A percentile compares a stretch with the other conserved stretches of the same genome.
These are phyloP conservation scores for Mollisiaceae sp. DNA, from an alignment of 2,329 filamentous ascomycete species.

Conservation along the genomic window DNA sequence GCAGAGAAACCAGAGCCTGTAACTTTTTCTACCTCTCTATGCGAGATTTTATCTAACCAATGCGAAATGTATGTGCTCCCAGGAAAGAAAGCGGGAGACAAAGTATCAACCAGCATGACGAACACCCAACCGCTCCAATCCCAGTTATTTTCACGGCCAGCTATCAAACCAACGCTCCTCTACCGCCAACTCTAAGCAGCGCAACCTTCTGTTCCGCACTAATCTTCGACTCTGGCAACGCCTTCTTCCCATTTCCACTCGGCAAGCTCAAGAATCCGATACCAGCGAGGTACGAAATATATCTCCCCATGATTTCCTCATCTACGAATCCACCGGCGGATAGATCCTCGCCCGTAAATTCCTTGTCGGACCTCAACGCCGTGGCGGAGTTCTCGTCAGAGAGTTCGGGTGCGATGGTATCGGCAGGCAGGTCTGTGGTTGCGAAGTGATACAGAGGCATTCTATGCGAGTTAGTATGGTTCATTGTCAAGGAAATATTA, in stretches of 20 bases:
- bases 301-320: constrained; percentile 40
- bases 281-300: constrained; percentile 39
- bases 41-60: too few relatives aligned
- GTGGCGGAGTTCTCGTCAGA: constrained; percentile 69
- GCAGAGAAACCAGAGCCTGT: too few relatives aligned
- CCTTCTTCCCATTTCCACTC: constrained; percentile 3
- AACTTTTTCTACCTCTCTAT: too few relatives aligned
- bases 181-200: constrained; percentile 27
- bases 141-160: constrained; percentile 28
- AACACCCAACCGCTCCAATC: neutral
- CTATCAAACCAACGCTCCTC: constrained; percentile 24
- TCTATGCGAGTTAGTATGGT: constrained; percentile 26
- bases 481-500: neutral
- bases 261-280: constrained; percentile 40
- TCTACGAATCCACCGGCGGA: constrained; percentile 38
- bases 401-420: constrained; percentile 73
- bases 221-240: constrained; percentile 17
- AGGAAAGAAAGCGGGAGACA: too few relatives aligned
- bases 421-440: constrained; percentile 67
- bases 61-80: too few relatives aligned
- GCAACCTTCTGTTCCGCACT: constrained; percentile 26
- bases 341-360: constrained; percentile 38
- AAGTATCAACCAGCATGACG: too few relatives aligned
- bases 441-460: constrained; percentile 77
- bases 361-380: constrained; percentile 66